Evolutionary conservation across 1,139 yeast genomes (phyloP).

Genomic region (Wickerhamiella pararugosa): DNA sequence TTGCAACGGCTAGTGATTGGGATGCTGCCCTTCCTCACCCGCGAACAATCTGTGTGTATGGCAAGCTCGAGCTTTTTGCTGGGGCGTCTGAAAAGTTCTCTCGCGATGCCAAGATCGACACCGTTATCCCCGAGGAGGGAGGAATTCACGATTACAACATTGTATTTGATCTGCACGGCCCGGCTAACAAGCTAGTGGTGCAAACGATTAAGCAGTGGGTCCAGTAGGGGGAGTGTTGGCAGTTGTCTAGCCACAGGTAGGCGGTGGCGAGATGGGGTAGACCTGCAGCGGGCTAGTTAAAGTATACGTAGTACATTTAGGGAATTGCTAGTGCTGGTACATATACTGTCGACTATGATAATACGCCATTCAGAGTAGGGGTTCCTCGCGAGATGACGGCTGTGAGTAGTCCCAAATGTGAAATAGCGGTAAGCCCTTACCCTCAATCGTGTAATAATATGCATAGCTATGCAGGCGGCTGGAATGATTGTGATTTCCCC

Average conservation of each 20-base stretch:
- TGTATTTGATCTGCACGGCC: neutral
- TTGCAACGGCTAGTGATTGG: conserved; percentile 1
- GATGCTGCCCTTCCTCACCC: neutral
- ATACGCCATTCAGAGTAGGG: too few species aligned
- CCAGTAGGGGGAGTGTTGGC: neutral
- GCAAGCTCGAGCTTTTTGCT: neutral
- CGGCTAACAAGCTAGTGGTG: neutral
- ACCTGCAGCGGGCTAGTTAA: too few species aligned
- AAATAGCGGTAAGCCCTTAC: too few species aligned
- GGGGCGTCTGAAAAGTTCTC: neutral
- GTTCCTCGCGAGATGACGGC: too few species aligned
- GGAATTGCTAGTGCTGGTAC: too few species aligned
- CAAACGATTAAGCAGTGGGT: neutral
- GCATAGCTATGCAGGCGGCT: too few species aligned
- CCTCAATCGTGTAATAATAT: too few species aligned
- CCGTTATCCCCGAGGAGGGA: neutral
- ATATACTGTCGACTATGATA: too few species aligned
- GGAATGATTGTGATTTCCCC: too few species aligned
- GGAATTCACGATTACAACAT: neutral
- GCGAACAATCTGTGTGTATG: neutral
- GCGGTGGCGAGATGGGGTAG: too few species aligned
- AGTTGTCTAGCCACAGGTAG: neutral
- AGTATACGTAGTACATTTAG: too few species aligned
- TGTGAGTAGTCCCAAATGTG: too few species aligned
- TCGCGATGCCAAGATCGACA: neutral